Evolutionary conservation across 148 eudicot genomes (phyloP).

Genomic region (Bassia scoparia): DNA sequence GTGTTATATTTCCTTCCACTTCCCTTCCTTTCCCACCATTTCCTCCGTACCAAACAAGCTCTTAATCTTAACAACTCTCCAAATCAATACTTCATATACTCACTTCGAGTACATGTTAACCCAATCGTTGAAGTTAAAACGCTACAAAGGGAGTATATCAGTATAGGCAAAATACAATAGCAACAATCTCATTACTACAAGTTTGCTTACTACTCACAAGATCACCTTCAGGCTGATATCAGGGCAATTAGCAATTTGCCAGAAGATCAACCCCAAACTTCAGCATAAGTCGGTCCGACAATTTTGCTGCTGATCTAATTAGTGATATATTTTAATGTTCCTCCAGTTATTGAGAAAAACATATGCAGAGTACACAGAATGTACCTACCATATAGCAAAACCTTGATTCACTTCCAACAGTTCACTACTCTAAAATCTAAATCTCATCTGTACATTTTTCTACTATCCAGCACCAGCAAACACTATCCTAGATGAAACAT

Average conservation of each 20-base stretch:
- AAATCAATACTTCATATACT: no score
- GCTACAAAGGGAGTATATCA: no score
- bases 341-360: constrained; percentile 6
- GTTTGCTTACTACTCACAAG: no score
- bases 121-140: no score
- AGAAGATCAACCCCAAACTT: neutral
- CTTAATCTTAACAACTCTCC: no score
- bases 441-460: constrained; percentile 47
- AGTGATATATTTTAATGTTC: neutral
- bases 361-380: constrained; percentile 12
- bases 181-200: constrained; percentile 7
- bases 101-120: no score
- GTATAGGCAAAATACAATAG: constrained; percentile 4
- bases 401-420: constrained; percentile 14
- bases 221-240: no score
- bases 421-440: constrained; percentile 21
- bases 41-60: no score
- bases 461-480: constrained; percentile 27
- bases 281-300: neutral
- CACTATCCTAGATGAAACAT: constrained; percentile 19
- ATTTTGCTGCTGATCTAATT: neutral
- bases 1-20: no score
- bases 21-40: no score
- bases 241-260: no score
- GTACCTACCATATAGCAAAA: constrained; percentile 9